Conservation (phyloP, 345 rosid genomes). For the Camelina laxa region DNA sequence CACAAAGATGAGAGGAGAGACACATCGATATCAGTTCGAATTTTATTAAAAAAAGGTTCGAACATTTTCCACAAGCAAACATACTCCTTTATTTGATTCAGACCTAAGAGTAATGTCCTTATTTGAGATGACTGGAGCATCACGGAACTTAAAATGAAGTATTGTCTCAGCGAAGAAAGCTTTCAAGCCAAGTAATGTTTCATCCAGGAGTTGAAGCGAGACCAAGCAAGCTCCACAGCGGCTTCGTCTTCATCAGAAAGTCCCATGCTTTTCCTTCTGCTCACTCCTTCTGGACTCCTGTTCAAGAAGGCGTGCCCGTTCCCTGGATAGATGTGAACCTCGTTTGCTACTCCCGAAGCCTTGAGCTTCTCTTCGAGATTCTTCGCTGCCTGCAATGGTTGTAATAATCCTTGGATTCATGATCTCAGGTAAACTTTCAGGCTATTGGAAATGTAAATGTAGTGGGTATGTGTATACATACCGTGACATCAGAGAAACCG, state of each 20-base stretch:
- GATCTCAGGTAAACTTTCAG: neutral
- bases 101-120: slow-evolving; percentile 22
- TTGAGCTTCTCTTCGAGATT: slow-evolving; percentile 84
- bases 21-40: neutral
- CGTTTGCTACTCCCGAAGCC: slow-evolving; percentile 68
- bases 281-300: slow-evolving; percentile 69
- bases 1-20: neutral
- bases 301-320: slow-evolving; percentile 87
- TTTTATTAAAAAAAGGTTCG: neutral
- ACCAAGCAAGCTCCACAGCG: slow-evolving; percentile 88
- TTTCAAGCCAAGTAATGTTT: slow-evolving; percentile 50
- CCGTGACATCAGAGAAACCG: slow-evolving; percentile 88
- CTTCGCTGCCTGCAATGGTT: slow-evolving; percentile 73
- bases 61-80: slow-evolving; percentile 15
- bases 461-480: slow-evolving; percentile 50
- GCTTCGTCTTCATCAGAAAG: slow-evolving; percentile 79
- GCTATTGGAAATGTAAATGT: neutral
- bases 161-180: neutral
- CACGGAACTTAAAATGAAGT: neutral
- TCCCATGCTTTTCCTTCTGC: slow-evolving; percentile 89
- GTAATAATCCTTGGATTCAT: slow-evolving; percentile 9
- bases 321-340: slow-evolving; percentile 83
- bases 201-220: slow-evolving; percentile 92
- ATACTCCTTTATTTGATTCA: slow-evolving; percentile 15
- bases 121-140: slow-evolving; percentile 1